Conservation (phyloP, 208 protist genomes). For the Crithidia bombi region DNA sequence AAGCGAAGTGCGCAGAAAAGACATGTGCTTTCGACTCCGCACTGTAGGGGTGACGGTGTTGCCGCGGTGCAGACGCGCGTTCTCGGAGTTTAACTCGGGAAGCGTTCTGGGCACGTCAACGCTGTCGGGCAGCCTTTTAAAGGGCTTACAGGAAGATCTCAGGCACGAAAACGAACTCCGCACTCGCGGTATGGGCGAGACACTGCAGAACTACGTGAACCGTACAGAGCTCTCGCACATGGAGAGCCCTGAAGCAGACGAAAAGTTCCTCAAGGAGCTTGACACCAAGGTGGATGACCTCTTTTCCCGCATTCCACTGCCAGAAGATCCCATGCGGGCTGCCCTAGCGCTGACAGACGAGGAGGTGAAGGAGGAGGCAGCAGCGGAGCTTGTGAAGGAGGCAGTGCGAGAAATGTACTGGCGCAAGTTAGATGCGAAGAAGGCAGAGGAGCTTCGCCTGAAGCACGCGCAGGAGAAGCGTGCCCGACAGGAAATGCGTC, state of each 20-base stretch:
- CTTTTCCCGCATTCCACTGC: constrained; percentile 74
- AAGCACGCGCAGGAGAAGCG: constrained; percentile 58
- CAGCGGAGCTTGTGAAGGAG: constrained; percentile 74
- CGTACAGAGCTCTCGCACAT: constrained; percentile 79
- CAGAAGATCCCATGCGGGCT: constrained; percentile 79
- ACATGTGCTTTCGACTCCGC: background rate
- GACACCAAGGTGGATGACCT: constrained; percentile 62
- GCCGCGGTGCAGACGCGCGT: constrained; percentile 1
- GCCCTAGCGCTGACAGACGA: constrained; percentile 77
- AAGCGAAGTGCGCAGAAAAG: background rate
- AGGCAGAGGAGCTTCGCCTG: constrained; percentile 73
- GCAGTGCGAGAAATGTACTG: constrained; percentile 80
- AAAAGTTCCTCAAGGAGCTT: constrained; percentile 51
- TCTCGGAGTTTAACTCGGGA: constrained; percentile 23
- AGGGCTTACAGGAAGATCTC: constrained; percentile 66
- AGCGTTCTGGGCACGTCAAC: constrained; percentile 60
- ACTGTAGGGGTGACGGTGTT: background rate
- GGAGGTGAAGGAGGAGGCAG: constrained; percentile 67
- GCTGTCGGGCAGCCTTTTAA: constrained; percentile 45
- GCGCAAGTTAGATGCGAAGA: constrained; percentile 54
- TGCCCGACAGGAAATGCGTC: constrained; percentile 25
- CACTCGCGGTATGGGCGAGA: constrained; percentile 54
- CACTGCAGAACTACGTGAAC: constrained; percentile 53
- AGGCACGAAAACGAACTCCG: constrained; percentile 52
- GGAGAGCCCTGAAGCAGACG: constrained; percentile 84